Base-by-base conservation (phyloP, 164 flowering plant genomes). In the Vitis rupestris region DNA sequence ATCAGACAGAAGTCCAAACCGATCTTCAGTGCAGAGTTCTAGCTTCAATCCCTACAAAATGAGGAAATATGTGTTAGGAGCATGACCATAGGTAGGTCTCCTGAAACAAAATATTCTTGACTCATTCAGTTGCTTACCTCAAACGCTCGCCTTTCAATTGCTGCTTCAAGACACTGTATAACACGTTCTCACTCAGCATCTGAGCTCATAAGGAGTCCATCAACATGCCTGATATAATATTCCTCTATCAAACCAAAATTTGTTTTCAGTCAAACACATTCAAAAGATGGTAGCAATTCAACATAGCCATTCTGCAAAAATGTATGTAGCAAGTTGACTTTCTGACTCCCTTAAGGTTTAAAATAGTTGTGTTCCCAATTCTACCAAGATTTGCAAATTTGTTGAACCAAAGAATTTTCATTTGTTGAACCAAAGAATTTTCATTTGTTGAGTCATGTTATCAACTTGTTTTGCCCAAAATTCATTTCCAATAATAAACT, bases 1-100 rank as follows among this genome's bases (percentile, higher is more conserved):
- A 52, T 94, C 97, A 0, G 99, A 89, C 31, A 95, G 79, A 55
- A 91, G 97, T 12, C 99, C 99, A 23, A 84, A 73, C 27, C 94
- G 76, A 74, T 92, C 97, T 29, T 86, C 86, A 7, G 93, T 77
- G 70, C 83, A 82, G 70, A 94, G 48, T 79, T 91, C 94, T 59
- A 91, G 82, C 78, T 88, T 88, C 51, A 94, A 60, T 11, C 92
- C 97, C 97, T 94, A 79, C 76, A 81, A 16, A 15, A 3, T 23
- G 53, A 74, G 61, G 50, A 27, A 67, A 66, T 1, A 57, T 37
- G 12, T 8, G 16, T 64, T n/a, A 63, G 29, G 44, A 31, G 14
- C 23, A 64, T 30, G 37, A 17, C 9, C 5, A 2, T 48, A 15
- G 44, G 7, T 29, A 30, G 8, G 50, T 4, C 11, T 47, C 29